Evolutionary conservation across 177 flowering plant species (phyloP).

Genomic region (Vitis hybrid): DNA sequence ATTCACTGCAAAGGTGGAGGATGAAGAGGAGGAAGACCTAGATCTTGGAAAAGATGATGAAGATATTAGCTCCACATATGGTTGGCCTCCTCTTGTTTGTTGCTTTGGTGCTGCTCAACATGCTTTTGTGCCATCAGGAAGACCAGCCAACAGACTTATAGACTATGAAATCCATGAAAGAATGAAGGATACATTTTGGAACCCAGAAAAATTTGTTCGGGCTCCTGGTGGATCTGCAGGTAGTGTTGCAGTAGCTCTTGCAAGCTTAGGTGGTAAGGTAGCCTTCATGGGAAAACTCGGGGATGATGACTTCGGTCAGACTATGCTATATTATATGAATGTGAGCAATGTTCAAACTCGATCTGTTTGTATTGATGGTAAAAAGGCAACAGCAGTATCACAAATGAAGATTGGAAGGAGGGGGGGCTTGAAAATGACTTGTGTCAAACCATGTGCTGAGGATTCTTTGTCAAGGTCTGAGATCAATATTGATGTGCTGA

Average conservation of each 20-base stretch:
- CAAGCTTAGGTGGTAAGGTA: constrained; percentile 78
- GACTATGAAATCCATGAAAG: constrained; percentile 65
- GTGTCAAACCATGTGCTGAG: constrained; percentile 71
- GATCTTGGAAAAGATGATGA: constrained; percentile 42
- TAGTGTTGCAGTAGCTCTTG: constrained; percentile 78
- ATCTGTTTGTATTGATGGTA: constrained; percentile 59
- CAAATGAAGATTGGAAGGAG: constrained; percentile 72
- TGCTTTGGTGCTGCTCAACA: constrained; percentile 87
- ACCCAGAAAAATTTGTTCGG: constrained; percentile 61
- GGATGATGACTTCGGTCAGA: constrained; percentile 74
- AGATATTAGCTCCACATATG: constrained; percentile 61
- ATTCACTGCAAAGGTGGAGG: constrained; percentile 20
- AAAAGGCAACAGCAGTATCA: constrained; percentile 56
- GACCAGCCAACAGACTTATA: constrained; percentile 70
- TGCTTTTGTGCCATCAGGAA: constrained; percentile 75
- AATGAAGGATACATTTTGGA: constrained; percentile 65
- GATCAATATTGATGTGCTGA: constrained; percentile 84
- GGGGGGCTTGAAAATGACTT: constrained; percentile 59
- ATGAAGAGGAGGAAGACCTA: constrained; percentile 36
- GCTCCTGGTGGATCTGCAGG: constrained; percentile 79
- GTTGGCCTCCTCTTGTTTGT: constrained; percentile 90
- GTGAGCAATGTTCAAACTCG: constrained; percentile 72
- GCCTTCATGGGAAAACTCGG: constrained; percentile 97
- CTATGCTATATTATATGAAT: constrained; percentile 68
- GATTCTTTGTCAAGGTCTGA: constrained; percentile 79